A percentile compares a stretch with the other conserved stretches of the same genome.
Evolutionary conservation across 1,139 yeast species (phyloP).

Genomic region (Pichia sp.): DNA sequence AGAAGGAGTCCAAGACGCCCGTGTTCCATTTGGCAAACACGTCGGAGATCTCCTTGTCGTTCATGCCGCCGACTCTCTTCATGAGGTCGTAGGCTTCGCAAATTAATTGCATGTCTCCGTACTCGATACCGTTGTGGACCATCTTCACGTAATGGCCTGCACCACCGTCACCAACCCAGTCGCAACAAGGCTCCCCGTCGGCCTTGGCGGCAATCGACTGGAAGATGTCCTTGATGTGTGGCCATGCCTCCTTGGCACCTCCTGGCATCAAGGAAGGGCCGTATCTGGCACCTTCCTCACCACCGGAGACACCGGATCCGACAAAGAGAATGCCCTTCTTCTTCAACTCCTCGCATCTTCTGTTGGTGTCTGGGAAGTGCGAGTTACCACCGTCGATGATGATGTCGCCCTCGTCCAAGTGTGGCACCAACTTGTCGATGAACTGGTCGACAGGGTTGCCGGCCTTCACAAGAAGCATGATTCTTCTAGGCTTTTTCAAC

Average conservation of each 20-base stretch:
- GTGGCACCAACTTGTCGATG: conserved; percentile 82
- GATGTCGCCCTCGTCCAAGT: conserved; percentile 94
- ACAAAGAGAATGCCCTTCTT: conserved; percentile 86
- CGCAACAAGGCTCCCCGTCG: conserved; percentile 99
- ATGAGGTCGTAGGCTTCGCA: conserved; percentile 95
- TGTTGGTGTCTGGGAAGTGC: conserved; percentile 97
- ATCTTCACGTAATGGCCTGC: conserved; percentile 98
- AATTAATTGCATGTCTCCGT: conserved; percentile 99
- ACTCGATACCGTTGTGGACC: conserved; percentile 99
- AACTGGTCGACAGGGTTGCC: conserved; percentile 93
- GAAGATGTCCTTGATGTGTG: conserved; percentile 93
- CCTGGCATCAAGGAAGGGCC: conserved; percentile 99
- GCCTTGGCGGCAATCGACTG: conserved; percentile 94
- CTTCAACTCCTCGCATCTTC: conserved; percentile 89
- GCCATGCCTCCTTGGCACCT: conserved; percentile 98
- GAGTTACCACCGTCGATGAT: conserved; percentile 99
- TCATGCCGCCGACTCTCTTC: conserved; percentile 90
- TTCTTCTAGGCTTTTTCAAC: conserved; percentile 96
- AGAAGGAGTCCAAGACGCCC: conserved; percentile 96
- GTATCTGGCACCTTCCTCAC: conserved; percentile 99
- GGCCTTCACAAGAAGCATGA: conserved; percentile 91
- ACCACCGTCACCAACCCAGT: conserved; percentile 99
- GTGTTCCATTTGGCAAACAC: conserved; percentile 93
- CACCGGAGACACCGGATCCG: conserved; percentile 99
- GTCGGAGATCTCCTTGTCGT: conserved; percentile 89